Percentiles rank a stretch among this genome's conserved stretches.
Evolutionary conservation across 2,329 filamentous ascomycete genomes (phyloP).

Genomic region (Phialemonium atrogriseum): DNA sequence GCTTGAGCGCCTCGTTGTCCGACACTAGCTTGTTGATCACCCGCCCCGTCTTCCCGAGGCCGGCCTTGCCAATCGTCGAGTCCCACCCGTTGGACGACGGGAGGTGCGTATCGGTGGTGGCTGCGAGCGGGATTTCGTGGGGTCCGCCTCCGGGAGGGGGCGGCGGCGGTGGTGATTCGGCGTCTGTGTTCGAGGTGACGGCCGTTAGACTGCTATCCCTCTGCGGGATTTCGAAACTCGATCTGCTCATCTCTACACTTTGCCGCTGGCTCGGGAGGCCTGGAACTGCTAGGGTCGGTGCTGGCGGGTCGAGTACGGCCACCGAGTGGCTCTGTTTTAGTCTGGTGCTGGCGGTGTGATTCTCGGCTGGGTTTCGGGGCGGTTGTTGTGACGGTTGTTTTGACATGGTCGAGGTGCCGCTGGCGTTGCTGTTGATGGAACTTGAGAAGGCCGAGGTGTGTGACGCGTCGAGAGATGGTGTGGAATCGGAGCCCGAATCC

Average conservation of each 20-base stretch:
- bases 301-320: too few relatives aligned
- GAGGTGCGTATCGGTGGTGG: slow-evolving; percentile 13
- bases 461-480: slow-evolving; percentile 21
- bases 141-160: slow-evolving; percentile 20
- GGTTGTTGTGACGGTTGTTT: slow-evolving; percentile 20
- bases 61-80: slow-evolving; percentile 60
- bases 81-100: slow-evolving; percentile 36
- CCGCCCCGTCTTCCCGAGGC: slow-evolving; percentile 64
- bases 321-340: slow-evolving; percentile 23
- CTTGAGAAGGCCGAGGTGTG: slow-evolving; percentile 45
- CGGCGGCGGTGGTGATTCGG: slow-evolving; percentile 9
- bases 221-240: slow-evolving; percentile 16
- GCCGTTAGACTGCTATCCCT: slow-evolving; percentile 14
- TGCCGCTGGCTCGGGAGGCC: slow-evolving; percentile 4
- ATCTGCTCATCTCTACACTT: slow-evolving; percentile 7
- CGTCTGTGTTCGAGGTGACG: slow-evolving; percentile 4
- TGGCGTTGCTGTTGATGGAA: slow-evolving; percentile 46
- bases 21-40: slow-evolving; percentile 76
- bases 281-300: too few relatives aligned
- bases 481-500: slow-evolving; percentile 27
- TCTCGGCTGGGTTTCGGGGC: slow-evolving; percentile 16
- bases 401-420: slow-evolving; percentile 33
- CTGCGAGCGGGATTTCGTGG: slow-evolving; percentile 23
- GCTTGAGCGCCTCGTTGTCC: slow-evolving; percentile 70
- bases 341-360: slow-evolving; percentile 24